A percentile compares a stretch with the other conserved stretches of the same genome.
Evolutionary conservation across 148 eudicot genomes (phyloP).

Genomic region (Persicaria tinctoria): DNA sequence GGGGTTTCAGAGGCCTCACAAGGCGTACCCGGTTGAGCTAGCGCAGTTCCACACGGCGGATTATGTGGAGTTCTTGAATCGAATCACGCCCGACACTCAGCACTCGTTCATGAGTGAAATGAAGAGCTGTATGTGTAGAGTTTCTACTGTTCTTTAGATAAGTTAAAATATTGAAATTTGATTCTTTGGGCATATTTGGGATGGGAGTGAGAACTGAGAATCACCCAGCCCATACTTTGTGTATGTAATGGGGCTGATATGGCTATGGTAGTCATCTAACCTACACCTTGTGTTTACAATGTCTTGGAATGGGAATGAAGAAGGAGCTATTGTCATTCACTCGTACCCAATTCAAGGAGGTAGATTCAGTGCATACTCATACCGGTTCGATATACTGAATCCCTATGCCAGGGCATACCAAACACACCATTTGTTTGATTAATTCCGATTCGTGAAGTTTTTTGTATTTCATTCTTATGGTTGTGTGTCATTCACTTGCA

Average conservation of each 20-base stretch:
- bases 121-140: constrained; percentile 46
- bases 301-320: too few species aligned
- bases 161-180: neutral
- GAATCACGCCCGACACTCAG: constrained; percentile 80
- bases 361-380: too few species aligned
- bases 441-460: neutral
- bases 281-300: too few species aligned
- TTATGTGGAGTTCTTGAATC: constrained; percentile 87
- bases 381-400: too few species aligned
- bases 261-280: too few species aligned
- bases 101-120: constrained; percentile 53
- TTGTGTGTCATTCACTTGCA: neutral
- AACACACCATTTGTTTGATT: neutral
- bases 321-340: too few species aligned
- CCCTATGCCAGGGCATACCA: too few species aligned
- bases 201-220: too few species aligned
- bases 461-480: neutral
- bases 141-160: neutral
- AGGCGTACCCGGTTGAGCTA: constrained; percentile 90
- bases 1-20: constrained; percentile 78
- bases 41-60: constrained; percentile 97
- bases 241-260: too few species aligned
- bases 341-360: too few species aligned
- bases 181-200: neutral
- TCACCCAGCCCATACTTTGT: too few species aligned